These are phyloP conservation scores for Corynascus novoguineensis DNA, from an alignment of 495 filamentous ascomycete genomes.

Conservation along the genomic window DNA sequence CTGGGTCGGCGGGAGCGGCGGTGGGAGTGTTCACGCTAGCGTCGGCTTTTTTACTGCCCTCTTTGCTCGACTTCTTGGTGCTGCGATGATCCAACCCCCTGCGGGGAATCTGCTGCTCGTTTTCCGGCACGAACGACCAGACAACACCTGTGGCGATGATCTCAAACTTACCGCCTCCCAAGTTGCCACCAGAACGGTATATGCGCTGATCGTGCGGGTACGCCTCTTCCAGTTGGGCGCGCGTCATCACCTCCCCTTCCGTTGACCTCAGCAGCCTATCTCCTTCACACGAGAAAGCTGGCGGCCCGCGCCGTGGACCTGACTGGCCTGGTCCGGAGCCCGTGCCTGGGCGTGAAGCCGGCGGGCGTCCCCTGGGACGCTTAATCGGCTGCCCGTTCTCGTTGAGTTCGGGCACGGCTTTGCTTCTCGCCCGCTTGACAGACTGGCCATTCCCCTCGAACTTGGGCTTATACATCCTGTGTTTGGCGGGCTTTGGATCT, in stretches of 20 bases:
- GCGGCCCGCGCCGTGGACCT: no score
- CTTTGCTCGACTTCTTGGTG: neutral
- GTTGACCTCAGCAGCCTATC: neutral
- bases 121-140: neutral
- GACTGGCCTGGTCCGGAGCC: no score
- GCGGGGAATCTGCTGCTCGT: neutral
- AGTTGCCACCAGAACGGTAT: neutral
- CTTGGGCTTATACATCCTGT: neutral
- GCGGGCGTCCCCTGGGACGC: neutral
- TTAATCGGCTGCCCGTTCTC: neutral
- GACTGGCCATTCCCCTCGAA: neutral
- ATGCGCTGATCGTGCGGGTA: neutral
- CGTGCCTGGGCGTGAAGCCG: no score
- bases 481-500: neutral
- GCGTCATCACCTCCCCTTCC: constrained; percentile 3
- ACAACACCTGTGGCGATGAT: constrained; percentile 5
- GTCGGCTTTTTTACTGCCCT: no score
- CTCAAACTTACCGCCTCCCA: neutral
- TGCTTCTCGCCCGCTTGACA: neutral
- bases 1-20: neutral
- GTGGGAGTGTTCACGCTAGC: neutral
- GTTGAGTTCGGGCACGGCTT: neutral
- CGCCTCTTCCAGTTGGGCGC: neutral
- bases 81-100: neutral
- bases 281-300: neutral